phyloP scores from a whole-genome alignment of 139 green algal species.

The Closterium sp. region DNA sequence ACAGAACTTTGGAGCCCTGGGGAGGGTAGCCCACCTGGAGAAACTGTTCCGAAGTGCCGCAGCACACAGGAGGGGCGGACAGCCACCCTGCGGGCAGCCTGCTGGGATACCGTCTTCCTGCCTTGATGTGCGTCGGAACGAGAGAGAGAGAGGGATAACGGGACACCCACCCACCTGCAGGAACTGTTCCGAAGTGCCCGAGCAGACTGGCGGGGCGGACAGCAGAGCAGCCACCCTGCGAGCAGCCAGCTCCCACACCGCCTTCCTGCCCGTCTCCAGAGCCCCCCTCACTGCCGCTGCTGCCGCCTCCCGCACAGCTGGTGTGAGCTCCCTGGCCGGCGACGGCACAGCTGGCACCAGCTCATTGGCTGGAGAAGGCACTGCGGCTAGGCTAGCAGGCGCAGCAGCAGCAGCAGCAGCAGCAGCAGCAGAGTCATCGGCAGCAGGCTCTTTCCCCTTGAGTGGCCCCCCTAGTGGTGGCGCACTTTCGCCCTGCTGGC shows the following conservation, averaged over 20 bases:
- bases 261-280: constrained; percentile 36
- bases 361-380: neutral
- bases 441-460: neutral
- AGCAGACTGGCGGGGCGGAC: constrained; percentile 30
- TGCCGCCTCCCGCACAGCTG: constrained; percentile 25
- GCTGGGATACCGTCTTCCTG: constrained; percentile 28
- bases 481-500: neutral
- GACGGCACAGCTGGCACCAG: neutral
- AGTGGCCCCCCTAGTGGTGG: neutral
- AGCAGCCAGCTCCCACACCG: constrained; percentile 49
- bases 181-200: constrained; percentile 30
- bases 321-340: neutral
- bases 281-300: constrained; percentile 10
- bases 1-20: too few species aligned
- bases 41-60: constrained; percentile 19
- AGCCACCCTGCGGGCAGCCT: constrained; percentile 43
- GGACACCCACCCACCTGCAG: constrained; percentile 19
- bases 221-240: constrained; percentile 40
- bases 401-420: too few species aligned
- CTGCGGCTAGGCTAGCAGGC: neutral
- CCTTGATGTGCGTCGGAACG: too few species aligned
- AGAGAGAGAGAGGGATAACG: too few species aligned
- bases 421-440: neutral
- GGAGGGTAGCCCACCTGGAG: neutral
- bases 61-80: constrained; percentile 34